These are phyloP conservation scores for Rhododendron mucronatum DNA, from an alignment of 148 eudicot species.

Conservation along the genomic window DNA sequence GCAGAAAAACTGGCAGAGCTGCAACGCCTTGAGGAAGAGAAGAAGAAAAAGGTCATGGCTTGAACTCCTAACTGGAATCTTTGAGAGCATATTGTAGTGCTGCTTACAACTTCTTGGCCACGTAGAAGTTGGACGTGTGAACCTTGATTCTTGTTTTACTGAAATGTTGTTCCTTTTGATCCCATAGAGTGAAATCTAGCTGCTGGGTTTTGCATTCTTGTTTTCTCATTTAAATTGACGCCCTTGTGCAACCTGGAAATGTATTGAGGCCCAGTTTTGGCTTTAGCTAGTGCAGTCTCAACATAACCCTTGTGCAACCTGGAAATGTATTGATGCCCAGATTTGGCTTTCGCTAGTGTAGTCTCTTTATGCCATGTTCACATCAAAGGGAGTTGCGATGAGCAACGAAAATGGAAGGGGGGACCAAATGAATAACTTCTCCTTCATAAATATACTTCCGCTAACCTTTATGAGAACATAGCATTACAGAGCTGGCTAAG, in stretches of 20 bases:
- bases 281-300: not conserved
- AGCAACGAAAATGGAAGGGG: not conserved
- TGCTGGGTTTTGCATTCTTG: not conserved
- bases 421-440: not conserved
- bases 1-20: constrained; percentile 70
- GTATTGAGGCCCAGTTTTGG: not conserved
- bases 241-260: not conserved
- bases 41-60: constrained; percentile 44
- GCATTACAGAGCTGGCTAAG: not conserved
- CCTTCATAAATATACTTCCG: not conserved
- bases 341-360: too few species aligned
- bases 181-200: not conserved
- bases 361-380: not conserved
- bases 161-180: not conserved
- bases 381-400: not conserved
- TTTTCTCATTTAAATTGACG: not conserved
- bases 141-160: not conserved
- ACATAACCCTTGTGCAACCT: too few species aligned
- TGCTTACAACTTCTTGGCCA: not conserved
- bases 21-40: constrained; percentile 70
- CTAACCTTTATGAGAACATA: not conserved
- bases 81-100: not conserved
- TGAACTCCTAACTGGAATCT: not conserved
- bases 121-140: not conserved
- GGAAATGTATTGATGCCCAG: too few species aligned